Evolutionary conservation across 2,329 filamentous ascomycete species (phyloP), one percentile per base, ranked within the genome.

Genomic region (Byssothecium circinans): DNA sequence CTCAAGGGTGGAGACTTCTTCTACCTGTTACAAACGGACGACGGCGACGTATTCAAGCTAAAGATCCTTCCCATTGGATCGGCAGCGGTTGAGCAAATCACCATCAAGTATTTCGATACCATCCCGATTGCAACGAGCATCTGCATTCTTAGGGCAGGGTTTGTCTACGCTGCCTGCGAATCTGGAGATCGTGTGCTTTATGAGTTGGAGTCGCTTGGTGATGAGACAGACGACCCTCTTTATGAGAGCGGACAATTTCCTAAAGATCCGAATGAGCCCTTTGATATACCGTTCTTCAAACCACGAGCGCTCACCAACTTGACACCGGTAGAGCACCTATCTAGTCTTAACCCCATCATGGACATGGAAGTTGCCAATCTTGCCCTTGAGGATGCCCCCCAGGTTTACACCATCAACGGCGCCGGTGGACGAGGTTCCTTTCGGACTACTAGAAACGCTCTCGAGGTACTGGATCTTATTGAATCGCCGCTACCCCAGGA

Each of bases 101-200:
- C 90, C 70, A 89, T 99, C 73, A 96, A 96, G 70, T 99, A 97
- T 71, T 99, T 97, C 61, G 94, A 99, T 63, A 99, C 94, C 0
- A 88, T 96, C 3, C 92, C 95, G 0, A 79, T 95, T 30, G 90
- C 91, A 0, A 86, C 88, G 0, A 95, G 83, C 65, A 81, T 99
- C 36, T 90, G 91, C 68, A 96, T 99, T 57, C 74, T 99, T 57
- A 96, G 96, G 74, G 96, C 91, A 56, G 95, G 94, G 22, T 99
- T 96, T 66, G 80, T 99, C 10, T 99, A 94, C 64, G 87, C 92
- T 43, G 90, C 91, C 7, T 89, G 89, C 63, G 92, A 99, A 71
- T 91, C 88, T 54, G 94, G 95, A 23, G 94, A 96, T 67, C 89
- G 95, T 67, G 85, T 91, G 50, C 91, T 99, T 59, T 99, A 97